Percentiles rank a stretch among this genome's conserved stretches.
Conservation (phyloP, 116 monocot species). For the Thalassia testudinum region DNA sequence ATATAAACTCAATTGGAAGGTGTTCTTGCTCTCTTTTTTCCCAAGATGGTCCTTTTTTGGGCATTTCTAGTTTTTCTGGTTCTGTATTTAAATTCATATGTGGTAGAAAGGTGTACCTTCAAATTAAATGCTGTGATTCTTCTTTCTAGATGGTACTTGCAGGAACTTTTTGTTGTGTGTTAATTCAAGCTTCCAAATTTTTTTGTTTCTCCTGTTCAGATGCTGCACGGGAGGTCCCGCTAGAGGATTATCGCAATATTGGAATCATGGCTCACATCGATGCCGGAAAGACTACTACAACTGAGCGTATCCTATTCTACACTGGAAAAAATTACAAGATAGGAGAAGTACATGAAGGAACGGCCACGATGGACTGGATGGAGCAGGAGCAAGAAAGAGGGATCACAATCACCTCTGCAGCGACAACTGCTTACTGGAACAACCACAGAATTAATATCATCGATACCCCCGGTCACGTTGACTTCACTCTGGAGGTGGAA, state of each 20-base stretch:
- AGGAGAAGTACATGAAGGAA: slow-evolving; percentile 97
- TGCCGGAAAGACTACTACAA: slow-evolving; percentile 96
- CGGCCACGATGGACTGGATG: slow-evolving; percentile 99
- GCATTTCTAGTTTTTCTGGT: too few species aligned
- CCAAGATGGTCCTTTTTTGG: too few species aligned
- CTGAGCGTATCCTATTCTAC: slow-evolving; percentile 85
- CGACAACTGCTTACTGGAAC: slow-evolving; percentile 91
- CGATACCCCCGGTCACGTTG: slow-evolving; percentile 96
- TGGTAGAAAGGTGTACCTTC: too few species aligned
- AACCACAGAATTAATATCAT: slow-evolving; percentile 95
- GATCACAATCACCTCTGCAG: slow-evolving; percentile 95
- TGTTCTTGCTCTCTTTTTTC: too few species aligned
- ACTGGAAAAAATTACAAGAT: slow-evolving; percentile 98
- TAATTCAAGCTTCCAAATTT: too few species aligned
- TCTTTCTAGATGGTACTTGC: too few species aligned
- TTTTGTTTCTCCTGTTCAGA: too few species aligned
- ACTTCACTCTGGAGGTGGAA: slow-evolving; percentile 95
- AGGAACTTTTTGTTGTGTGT: too few species aligned
- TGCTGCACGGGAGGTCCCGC: slow-evolving; percentile 32
- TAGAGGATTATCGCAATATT: slow-evolving; percentile 88
- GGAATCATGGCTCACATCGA: slow-evolving; percentile 99
- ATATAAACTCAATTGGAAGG: too few species aligned
- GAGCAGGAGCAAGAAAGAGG: slow-evolving; percentile 99
- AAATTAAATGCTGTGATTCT: too few species aligned
- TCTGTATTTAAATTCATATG: too few species aligned